Base-by-base conservation (phyloP, 75 land plant genomes). In the Pseudotsuga menziesii region DNA sequence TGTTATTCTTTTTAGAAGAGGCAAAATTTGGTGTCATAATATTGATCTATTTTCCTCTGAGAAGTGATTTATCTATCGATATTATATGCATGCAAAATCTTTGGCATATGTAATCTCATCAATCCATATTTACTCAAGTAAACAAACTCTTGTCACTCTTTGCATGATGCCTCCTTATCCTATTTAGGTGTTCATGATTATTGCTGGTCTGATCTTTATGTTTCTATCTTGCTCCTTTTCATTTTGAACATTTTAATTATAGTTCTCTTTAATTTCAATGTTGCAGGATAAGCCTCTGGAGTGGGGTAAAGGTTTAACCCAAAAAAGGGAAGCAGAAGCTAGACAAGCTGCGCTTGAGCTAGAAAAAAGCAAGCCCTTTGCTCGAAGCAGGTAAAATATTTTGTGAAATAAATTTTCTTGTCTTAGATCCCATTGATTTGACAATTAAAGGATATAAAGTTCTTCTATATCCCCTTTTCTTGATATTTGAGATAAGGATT, bases 261-360 rank as follows among this genome's bases (percentile, higher is more conserved):
- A 6, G 39, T 39, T 8, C 11, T 39, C 20, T 20, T 4, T 17
- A n/a, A 4, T 39, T 35, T 17, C 72, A 69, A 16, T 69, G 6
- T n/a, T 69, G n/a, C 76, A 77, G 88, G 93, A 85, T 25, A 91
- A 78, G 59, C 87, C 89, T 70, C 70, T 94, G 56, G 99, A 93
- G 77, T 96, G 99, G 99, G 99, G 99, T 26, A 90, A 93, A 83
- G 99, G 99, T 48, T 82, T 96, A 60, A 94, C 94, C 56, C 99
- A 96, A 58, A 96, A 96, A 75, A 80, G 93, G 75, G 93, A 96
- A 83, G 94, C 91, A 60, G 98, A 93, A 85, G 83, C 72, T 17
- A 86, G 63, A 78, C 61, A 61, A 59, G 80, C 59, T 7, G 97
- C 94, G 70, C 67, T 90, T 39, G 99, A 96, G 78, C 77, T 79